These are phyloP conservation scores for Sclerospora graminicola DNA, from an alignment of 352 stramenopile species.

Conservation along the genomic window DNA sequence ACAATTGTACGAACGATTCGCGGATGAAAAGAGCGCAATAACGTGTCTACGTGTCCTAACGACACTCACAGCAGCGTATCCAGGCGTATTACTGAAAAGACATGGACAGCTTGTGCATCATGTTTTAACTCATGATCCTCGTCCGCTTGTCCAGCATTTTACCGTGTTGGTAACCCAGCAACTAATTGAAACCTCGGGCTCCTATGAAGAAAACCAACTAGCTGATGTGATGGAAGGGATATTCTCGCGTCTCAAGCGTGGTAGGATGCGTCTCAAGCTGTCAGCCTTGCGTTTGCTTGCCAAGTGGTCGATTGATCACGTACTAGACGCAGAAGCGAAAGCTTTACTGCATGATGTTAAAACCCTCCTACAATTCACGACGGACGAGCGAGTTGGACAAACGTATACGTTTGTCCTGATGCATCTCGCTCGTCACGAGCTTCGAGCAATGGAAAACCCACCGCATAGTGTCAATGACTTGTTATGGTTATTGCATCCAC, in stretches of 20 bases:
- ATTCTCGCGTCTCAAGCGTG: constrained; percentile 5
- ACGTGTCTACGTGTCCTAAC: constrained; percentile 23
- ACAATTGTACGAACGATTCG: constrained; percentile 24
- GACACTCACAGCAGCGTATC: constrained; percentile 15
- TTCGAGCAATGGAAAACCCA: not conserved
- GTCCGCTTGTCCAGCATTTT: constrained; percentile 25
- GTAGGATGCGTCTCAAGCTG: constrained; percentile 18
- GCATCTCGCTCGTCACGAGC: constrained; percentile 13
- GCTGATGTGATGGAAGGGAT: constrained; percentile 13
- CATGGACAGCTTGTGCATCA: constrained; percentile 26
- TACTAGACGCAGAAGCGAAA: constrained; percentile 9
- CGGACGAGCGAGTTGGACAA: constrained; percentile 18
- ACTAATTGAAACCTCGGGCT: constrained; percentile 4
- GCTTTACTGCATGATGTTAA: constrained; percentile 10
- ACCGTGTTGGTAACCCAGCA: constrained; percentile 20
- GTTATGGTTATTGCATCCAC: constrained; percentile 23
- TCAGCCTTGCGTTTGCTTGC: constrained; percentile 23
- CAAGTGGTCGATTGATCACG: constrained; percentile 9
- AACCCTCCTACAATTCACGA: constrained; percentile 5
- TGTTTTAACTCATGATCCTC: constrained; percentile 21
- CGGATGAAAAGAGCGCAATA: constrained; percentile 25
- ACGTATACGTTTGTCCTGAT: constrained; percentile 15
- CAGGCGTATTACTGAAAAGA: constrained; percentile 7
- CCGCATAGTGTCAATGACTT: constrained; percentile 14
- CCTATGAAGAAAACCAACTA: constrained; percentile 7